Base-by-base conservation (phyloP, 495 filamentous ascomycete species). In the Cercophora newfieldiana region DNA sequence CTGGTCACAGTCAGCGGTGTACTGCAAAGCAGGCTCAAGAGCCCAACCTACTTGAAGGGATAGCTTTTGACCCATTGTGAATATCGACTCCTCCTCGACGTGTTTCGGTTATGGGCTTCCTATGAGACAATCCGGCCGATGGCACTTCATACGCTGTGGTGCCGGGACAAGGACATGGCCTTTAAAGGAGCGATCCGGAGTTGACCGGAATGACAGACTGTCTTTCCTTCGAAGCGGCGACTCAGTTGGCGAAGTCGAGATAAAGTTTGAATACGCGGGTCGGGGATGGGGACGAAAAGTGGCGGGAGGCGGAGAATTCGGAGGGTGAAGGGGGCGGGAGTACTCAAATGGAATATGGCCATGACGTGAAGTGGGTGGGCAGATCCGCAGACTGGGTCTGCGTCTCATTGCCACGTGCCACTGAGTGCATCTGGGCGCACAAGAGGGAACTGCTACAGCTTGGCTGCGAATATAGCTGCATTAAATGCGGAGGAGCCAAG, bases 61-160 rank as follows among this genome's bases (percentile, higher is more conserved):
- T 14, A 44, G 37, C 37, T 44, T 44, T 4, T 60, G 58, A 22
- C 58, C 58, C 58, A 60, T 60, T 26, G 24, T 60, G 22, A 22
- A 7, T 33, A 18, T 33, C 3, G 21, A 47, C 3, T 44, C 37
- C 10, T 14, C 37, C 18, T 44, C 37, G 10, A 2, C 10, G 37
- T 6, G 18, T 6, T 16, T 44, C 37, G 37, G 37, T 44, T 44
- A 5, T 14, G 12, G 37, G 12, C 18, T 14, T 44, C 37, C 10
- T 44, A 6, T 8, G 37, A 4, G 37, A 14, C 4, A 14, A 44
- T 44, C 10, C 2, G 12, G 37, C 37, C 18, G 37, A n/a, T n/a
- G n/a, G n/a, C n/a, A n/a, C n/a, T n/a, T n/a, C n/a, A n/a, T n/a
- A n/a, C n/a, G n/a, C n/a, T n/a, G n/a, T n/a, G n/a, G n/a, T n/a